Percentiles rank a stretch among this genome's conserved stretches.
Evolutionary conservation across 2,329 filamentous ascomycete species (phyloP).

Genomic region (Hypoxylon sp.): DNA sequence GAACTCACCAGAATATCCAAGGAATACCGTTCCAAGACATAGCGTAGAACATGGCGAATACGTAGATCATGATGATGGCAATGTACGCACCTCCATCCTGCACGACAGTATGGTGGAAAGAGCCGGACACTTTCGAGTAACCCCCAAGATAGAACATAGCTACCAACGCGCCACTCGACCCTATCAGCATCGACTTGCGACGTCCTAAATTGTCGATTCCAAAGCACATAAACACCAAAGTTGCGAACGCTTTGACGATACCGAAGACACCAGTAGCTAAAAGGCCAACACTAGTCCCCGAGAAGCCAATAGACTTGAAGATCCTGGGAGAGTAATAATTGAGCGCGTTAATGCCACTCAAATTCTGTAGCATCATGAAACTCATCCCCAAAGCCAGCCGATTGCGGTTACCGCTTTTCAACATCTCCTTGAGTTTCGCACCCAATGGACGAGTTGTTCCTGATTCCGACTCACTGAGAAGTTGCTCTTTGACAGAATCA

Average conservation of each 20-base stretch:
- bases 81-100: conserved; percentile 23
- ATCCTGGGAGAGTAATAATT: conserved; percentile 82
- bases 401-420: conserved; percentile 57
- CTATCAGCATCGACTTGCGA: conserved; percentile 43
- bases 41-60: conserved; percentile 47
- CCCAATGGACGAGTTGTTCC: conserved; percentile 6
- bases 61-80: conserved; percentile 44
- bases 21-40: conserved; percentile 51
- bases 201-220: conserved; percentile 48
- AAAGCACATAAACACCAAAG: conserved; percentile 67
- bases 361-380: conserved; percentile 70
- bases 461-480: conserved; percentile 48
- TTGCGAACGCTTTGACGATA: conserved; percentile 79
- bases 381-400: conserved; percentile 71
- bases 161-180: conserved; percentile 43
- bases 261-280: conserved; percentile 82
- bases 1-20: conserved; percentile 47
- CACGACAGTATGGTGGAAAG: conserved; percentile 25
- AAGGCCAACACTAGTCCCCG: conserved; percentile 62
- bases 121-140: conserved; percentile 43
- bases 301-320: conserved; percentile 69
- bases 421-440: conserved; percentile 63
- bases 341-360: conserved; percentile 71
- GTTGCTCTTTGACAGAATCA: conserved; percentile 69
- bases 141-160: conserved; percentile 51